Evolutionary conservation across 345 rosid species (phyloP), one percentile per base, ranked within the genome.

Genomic region (Linum trigynum): DNA sequence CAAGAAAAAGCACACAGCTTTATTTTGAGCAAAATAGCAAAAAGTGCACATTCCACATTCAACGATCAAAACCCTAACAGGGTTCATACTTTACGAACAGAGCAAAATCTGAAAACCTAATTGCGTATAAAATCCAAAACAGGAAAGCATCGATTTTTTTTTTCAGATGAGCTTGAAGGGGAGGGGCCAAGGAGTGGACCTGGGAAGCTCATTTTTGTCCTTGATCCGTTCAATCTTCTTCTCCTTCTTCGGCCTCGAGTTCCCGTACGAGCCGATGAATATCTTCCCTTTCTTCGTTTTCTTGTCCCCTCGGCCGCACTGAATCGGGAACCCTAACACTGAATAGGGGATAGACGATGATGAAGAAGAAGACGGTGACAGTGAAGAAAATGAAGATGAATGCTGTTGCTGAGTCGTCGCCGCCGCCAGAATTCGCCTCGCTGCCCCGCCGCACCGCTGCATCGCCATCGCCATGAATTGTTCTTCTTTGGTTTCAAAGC

Each of bases 131-230:
- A 55, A 61, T 65, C 11, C 50, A 17, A 23, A 23, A 3, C 5
- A 61, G 39, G 2, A 8, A 38, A 11, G 23, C 40, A 62, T 9
- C 14, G 10, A 38, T 48, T 23, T 2, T 11, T n/a, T 40, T 23
- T 1, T 55, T 79, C 76, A 94, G 68, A 90, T 87, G 83, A 94
- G 90, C 85, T 88, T 94, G 86, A 94, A 95, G 72, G 96, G 96
- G 41, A 91, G 95, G 76, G 97, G 99, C 99, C 96, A 95, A 45
- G 99, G 97, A 60, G 96, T 95, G 42, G 97, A 91, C 86, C 92
- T 89, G 77, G 97, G 99, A 38, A 91, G 83, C 76, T 56, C 59
- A 32, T 15, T 6, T 32, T 10, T 11, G 59, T 56, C 59, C 15
- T 56, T 56, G 59, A 56, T 56, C 15, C 16, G 59, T 32, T n/a